phyloP scores from a whole-genome alignment of 495 filamentous ascomycete species.

The Neurospora sublineolata region DNA sequence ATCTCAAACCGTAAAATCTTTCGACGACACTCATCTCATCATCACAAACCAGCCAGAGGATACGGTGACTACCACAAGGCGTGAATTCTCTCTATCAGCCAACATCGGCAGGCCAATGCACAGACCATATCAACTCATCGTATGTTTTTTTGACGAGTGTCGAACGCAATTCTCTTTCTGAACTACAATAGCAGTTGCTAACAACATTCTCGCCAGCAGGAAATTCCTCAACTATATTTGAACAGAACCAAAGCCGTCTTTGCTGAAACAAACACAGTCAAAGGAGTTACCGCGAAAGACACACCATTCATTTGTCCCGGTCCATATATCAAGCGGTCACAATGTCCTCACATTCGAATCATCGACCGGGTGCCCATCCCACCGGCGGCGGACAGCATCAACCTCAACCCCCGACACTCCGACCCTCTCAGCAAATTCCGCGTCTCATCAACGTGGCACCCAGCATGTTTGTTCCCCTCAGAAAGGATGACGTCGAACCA shows the following conservation, averaged over 20 bases:
- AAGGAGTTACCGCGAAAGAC: neutral
- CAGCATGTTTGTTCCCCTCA: constrained; percentile 34
- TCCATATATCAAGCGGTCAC: neutral
- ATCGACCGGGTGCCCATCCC: neutral
- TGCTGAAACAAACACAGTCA: neutral
- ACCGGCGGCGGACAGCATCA: constrained; percentile 1
- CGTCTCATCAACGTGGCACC: constrained; percentile 21
- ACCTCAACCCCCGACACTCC: neutral
- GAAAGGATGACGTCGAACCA: constrained; percentile 20
- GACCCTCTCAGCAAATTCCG: constrained; percentile 21
- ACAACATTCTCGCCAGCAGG: neutral
- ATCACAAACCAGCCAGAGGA: neutral
- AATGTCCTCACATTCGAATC: neutral
- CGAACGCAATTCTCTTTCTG: neutral
- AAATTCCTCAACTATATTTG: neutral
- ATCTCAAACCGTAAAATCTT: neutral
- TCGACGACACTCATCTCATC: neutral
- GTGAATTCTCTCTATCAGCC: neutral
- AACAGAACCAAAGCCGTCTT: neutral
- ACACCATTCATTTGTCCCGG: neutral
- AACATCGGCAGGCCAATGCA: neutral
- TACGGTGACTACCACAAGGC: neutral
- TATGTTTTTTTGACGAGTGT: neutral
- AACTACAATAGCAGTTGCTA: neutral
- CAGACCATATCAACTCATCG: neutral